Base-by-base conservation (phyloP, 2,329 filamentous ascomycete species). In the Paraphaeosphaeria minitans region DNA sequence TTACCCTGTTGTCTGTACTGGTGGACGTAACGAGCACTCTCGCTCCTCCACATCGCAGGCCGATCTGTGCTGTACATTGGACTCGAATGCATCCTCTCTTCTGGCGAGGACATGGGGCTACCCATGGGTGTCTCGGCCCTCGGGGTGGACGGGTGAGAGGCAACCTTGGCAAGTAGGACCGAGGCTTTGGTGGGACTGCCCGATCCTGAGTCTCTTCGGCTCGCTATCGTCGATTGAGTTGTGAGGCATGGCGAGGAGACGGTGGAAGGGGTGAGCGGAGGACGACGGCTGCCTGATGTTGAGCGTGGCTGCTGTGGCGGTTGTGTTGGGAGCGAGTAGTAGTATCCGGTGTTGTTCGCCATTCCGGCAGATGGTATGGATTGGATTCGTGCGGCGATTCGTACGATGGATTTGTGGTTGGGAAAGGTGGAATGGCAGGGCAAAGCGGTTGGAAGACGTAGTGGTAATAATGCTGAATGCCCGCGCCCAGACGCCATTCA, bases 221-320 rank as follows among this genome's bases (percentile, higher is more conserved):
- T 73, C 14, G 76, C 69, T 45, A 76, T 71, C 19, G 77, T 75
- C 47, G 72, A 75, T 29, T 77, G 74, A 51, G 77, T 77, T 46
- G 76, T 79, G 51, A 81, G 69, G 55, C 77, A 80, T 56, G 79
- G 77, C 51, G 79, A 79, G 39, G 78, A 80, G 37, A 80, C 77
- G 48, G 77, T 80, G 29, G 79, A 79, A 60, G 78, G 78, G 52
- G 78, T 80, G 57, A 81, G 73, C 69, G 79, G 78, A 57, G 77
- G 77, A 47, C 78, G 77, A 58, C 77, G 75, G 65, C 69, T 75
- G 67, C 66, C 71, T 66, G 74, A 69, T 66, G 71, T 68, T 50
- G 68, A 69, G 4, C 51, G 51, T 21, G 51, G 27, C 41, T 70
- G 64, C 51, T 70, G 64, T 37, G 75, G 73, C 58, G 74, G 67